phyloP scores from a whole-genome alignment of 2,329 filamentous ascomycete genomes.

The Diaporthe sp. region DNA sequence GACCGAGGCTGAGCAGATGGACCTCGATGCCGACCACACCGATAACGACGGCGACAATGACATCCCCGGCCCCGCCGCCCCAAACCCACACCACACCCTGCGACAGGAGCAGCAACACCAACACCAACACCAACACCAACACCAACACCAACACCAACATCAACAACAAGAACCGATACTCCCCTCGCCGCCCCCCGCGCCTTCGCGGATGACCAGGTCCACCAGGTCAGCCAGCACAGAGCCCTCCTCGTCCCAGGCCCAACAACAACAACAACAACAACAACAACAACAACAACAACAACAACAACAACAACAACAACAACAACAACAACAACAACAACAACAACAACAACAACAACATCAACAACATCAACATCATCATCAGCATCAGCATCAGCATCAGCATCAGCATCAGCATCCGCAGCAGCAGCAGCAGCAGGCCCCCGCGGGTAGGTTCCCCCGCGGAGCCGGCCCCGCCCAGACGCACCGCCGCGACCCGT shows the following conservation, averaged over 20 bases:
- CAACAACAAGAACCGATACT: not conserved
- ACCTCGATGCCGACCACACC: slow-evolving; percentile 11
- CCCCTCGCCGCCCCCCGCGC: slow-evolving; percentile 25
- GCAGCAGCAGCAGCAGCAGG: not conserved
- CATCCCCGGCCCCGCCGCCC: not conserved
- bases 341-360: too few relatives aligned
- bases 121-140: not conserved
- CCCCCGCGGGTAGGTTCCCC: slow-evolving; percentile 1
- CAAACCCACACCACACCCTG: slow-evolving; percentile 12
- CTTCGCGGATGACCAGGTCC: slow-evolving; percentile 32
- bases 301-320: too few relatives aligned
- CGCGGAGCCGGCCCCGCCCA: slow-evolving; percentile 10
- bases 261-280: not conserved
- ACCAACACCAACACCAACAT: not conserved
- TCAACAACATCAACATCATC: too few relatives aligned
- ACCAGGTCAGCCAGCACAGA: slow-evolving; percentile 31
- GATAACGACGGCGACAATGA: not conserved
- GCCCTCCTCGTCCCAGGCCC: not conserved
- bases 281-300: not conserved
- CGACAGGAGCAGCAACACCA: not conserved
- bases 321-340: too few relatives aligned
- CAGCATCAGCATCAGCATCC: slow-evolving; percentile 1
- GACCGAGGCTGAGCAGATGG: slow-evolving; percentile 14
- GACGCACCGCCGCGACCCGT: slow-evolving; percentile 4
- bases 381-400: too few relatives aligned